These are phyloP conservation scores for Anisodus tanguticus DNA, from an alignment of 257 asterid genomes.

Conservation along the genomic window DNA sequence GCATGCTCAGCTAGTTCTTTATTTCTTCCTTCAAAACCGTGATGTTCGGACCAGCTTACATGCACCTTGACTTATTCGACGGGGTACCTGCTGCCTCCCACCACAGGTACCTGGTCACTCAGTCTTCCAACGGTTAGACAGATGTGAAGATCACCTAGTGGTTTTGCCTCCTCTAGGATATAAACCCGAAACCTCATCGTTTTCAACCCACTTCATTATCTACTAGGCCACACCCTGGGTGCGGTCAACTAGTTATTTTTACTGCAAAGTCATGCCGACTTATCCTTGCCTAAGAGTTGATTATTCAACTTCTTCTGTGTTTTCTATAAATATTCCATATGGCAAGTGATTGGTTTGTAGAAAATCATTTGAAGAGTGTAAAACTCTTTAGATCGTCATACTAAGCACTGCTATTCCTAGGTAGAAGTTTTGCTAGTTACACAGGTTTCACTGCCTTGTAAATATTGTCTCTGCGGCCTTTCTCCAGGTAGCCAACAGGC, in stretches of 20 bases:
- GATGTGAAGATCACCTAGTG: neutral
- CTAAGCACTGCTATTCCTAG: slow-evolving; percentile 7
- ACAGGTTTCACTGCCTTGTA: slow-evolving; percentile 1
- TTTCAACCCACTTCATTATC: slow-evolving; percentile 4
- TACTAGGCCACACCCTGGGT: neutral
- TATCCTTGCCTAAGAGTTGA: neutral
- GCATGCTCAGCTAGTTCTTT: no score
- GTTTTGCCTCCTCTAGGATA: neutral
- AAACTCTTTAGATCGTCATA: neutral
- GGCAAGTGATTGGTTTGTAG: neutral
- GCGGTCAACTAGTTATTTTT: neutral
- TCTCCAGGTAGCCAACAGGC: neutral
- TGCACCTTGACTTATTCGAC: no score
- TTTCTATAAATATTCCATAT: neutral
- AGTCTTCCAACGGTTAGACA: neutral
- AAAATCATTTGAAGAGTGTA: neutral
- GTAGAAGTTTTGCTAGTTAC: neutral
- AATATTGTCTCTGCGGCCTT: neutral
- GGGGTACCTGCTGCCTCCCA: no score
- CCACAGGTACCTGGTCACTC: neutral
- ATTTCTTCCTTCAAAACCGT: no score
- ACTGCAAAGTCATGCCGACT: neutral
- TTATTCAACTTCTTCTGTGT: slow-evolving; percentile 9
- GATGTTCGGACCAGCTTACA: no score
- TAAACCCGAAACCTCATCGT: neutral